Percentiles rank a stretch among this genome's conserved stretches.
phyloP scores from a whole-genome alignment of 352 stramenopile species.

The Globisporangium takayamanum region DNA sequence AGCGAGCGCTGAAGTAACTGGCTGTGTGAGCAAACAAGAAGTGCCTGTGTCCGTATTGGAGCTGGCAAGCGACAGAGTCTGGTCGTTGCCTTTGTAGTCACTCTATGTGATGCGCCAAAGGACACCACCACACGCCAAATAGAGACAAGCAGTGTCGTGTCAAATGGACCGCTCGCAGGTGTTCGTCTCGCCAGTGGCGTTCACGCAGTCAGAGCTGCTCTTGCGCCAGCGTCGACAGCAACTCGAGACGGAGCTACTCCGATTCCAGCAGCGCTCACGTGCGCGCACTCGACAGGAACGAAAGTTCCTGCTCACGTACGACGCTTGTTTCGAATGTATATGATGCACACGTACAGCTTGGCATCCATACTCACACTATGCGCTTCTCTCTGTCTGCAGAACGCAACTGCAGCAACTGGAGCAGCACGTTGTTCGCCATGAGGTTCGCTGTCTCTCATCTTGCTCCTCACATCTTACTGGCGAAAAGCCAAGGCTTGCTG shows the following conservation, averaged over 20 bases:
- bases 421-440: slow-evolving; percentile 19
- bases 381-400: slow-evolving; percentile 9
- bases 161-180: slow-evolving; percentile 4
- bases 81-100: too few species aligned
- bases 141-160: background rate
- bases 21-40: too few species aligned
- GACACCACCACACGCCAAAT: background rate
- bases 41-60: too few species aligned
- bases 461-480: background rate
- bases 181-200: background rate
- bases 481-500: background rate
- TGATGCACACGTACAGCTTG: background rate
- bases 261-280: slow-evolving; percentile 20
- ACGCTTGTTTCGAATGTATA: background rate
- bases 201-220: background rate
- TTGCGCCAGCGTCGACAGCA: slow-evolving; percentile 11
- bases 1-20: background rate
- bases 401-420: slow-evolving; percentile 27
- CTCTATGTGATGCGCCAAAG: background rate
- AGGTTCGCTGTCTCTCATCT: slow-evolving; percentile 13
- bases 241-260: slow-evolving; percentile 23
- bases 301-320: slow-evolving; percentile 21
- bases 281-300: slow-evolving; percentile 13
- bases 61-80: too few species aligned
- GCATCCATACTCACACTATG: background rate